Conservation (phyloP, 768 basidiomycete species). For the Collybia sp. region DNA sequence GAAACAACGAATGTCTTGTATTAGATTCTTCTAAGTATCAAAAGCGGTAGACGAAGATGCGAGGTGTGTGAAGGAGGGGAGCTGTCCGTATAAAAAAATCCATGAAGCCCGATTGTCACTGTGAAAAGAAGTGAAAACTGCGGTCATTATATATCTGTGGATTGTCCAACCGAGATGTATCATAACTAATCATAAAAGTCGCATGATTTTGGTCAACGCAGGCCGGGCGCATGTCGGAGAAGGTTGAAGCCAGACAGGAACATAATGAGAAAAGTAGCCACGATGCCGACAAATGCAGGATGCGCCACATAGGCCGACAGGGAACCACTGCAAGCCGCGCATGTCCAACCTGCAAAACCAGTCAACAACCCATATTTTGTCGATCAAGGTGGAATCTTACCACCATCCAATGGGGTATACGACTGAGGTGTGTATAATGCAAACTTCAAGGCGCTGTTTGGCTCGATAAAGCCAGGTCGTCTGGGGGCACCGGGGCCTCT, state of each 20-base stretch:
- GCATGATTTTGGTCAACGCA: neutral
- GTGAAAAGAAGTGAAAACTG: too few relatives aligned
- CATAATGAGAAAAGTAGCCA: slow-evolving; percentile 56
- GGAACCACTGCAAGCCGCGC: slow-evolving; percentile 42
- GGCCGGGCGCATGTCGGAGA: slow-evolving; percentile 28
- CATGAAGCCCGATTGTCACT: too few relatives aligned
- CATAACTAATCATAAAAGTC: too few relatives aligned
- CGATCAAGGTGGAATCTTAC: slow-evolving; percentile 20
- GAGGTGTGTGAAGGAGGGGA: too few relatives aligned
- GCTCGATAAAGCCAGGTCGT: slow-evolving; percentile 59
- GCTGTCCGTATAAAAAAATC: too few relatives aligned
- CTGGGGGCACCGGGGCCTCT: slow-evolving; percentile 61
- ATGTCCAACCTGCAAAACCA: slow-evolving; percentile 46
- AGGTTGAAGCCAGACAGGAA: slow-evolving; percentile 63
- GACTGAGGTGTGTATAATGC: slow-evolving; percentile 77
- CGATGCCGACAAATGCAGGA: slow-evolving; percentile 50
- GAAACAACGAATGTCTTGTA: too few relatives aligned
- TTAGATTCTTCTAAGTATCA: too few relatives aligned
- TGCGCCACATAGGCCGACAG: slow-evolving; percentile 32
- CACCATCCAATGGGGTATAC: slow-evolving; percentile 62
- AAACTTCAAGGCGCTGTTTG: slow-evolving; percentile 70
- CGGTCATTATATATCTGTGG: too few relatives aligned
- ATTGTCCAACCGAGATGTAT: too few relatives aligned
- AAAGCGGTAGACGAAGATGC: too few relatives aligned
- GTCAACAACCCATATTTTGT: neutral